Conservation (phyloP, 192 early-diverging fungal genomes). For the Linnemannia zychae region DNA sequence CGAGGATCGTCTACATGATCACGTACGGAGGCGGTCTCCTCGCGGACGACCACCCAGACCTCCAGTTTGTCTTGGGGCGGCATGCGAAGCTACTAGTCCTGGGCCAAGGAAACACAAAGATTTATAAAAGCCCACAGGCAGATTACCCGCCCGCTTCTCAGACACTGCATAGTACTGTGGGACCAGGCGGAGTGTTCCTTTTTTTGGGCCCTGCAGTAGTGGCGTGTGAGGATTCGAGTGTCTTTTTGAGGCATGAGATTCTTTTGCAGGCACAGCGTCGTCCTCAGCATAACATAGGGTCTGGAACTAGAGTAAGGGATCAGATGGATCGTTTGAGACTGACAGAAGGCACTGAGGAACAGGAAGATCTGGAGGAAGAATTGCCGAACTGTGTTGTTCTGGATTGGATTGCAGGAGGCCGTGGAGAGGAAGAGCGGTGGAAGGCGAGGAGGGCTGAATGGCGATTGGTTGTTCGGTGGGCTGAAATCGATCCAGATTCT, state of each 20-base stretch:
- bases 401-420: slow-evolving; percentile 53
- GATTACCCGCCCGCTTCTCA: slow-evolving; percentile 53
- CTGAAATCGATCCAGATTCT: slow-evolving; percentile 33
- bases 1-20: slow-evolving; percentile 77
- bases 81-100: slow-evolving; percentile 73
- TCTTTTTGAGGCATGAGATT: slow-evolving; percentile 52
- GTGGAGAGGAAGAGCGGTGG: slow-evolving; percentile 49
- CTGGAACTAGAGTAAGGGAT: neutral
- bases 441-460: slow-evolving; percentile 42
- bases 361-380: slow-evolving; percentile 35
- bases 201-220: slow-evolving; percentile 42
- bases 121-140: slow-evolving; percentile 70
- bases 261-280: slow-evolving; percentile 41
- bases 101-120: slow-evolving; percentile 89
- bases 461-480: slow-evolving; percentile 48
- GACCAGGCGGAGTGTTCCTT: slow-evolving; percentile 25
- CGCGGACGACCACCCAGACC: slow-evolving; percentile 77
- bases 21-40: slow-evolving; percentile 91
- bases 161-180: slow-evolving; percentile 50
- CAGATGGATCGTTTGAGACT: neutral
- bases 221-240: slow-evolving; percentile 52
- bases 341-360: neutral
- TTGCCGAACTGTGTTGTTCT: slow-evolving; percentile 49
- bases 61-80: slow-evolving; percentile 65
- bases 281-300: neutral